Evolutionary conservation across 2,329 filamentous ascomycete species (phyloP).

Genomic region (Hymenoscyphus repandus): DNA sequence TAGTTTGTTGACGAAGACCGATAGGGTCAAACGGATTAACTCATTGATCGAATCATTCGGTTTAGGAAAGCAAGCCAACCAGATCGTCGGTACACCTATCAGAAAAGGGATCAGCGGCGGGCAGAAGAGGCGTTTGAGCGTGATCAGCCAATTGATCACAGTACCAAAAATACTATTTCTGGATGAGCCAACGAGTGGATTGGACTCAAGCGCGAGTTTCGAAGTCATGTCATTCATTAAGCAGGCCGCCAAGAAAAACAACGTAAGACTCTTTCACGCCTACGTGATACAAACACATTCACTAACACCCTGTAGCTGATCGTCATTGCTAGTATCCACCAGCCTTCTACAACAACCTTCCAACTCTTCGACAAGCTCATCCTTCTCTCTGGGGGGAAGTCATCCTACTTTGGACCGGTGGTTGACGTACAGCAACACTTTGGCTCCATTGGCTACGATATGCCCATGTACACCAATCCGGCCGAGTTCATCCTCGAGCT

Average conservation of each 20-base stretch:
- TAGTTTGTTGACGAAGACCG: constrained; percentile 40
- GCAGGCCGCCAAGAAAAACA: constrained; percentile 21
- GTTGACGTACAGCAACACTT: constrained; percentile 58
- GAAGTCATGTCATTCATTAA: constrained; percentile 68
- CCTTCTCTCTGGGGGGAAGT: constrained; percentile 64
- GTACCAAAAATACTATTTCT: constrained; percentile 76
- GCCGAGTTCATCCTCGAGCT: constrained; percentile 76
- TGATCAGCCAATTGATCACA: constrained; percentile 77
- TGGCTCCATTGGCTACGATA: constrained; percentile 49
- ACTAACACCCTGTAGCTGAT: constrained; percentile 48
- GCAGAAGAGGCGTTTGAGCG: constrained; percentile 75
- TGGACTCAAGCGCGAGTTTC: constrained; percentile 58
- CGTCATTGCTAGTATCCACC: constrained; percentile 78
- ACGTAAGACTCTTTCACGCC: constrained; percentile 48
- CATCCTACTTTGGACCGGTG: constrained; percentile 68
- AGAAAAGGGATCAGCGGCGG: constrained; percentile 80
- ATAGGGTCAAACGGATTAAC: constrained; percentile 59
- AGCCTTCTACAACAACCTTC: constrained; percentile 76
- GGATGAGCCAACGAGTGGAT: constrained; percentile 81
- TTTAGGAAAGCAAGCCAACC: constrained; percentile 61
- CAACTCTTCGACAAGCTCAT: constrained; percentile 75
- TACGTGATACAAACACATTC: too few species aligned
- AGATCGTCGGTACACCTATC: constrained; percentile 75
- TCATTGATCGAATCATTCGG: constrained; percentile 68
- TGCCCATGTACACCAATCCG: constrained; percentile 70